Conservation (phyloP, 2,329 filamentous ascomycete species). For the Fusarium torreyae region DNA sequence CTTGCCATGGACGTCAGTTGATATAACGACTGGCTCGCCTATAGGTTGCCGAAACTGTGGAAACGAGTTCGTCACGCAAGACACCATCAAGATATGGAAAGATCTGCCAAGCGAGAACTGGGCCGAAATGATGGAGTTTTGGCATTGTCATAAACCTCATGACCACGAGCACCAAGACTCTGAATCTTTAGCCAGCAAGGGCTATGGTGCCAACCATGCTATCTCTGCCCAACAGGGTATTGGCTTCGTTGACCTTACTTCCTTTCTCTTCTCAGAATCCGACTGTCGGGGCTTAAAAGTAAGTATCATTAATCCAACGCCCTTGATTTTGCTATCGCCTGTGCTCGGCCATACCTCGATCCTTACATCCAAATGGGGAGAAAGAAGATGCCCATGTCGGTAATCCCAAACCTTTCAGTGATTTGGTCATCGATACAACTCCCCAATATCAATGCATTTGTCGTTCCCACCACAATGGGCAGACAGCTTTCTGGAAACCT, state of each 20-base stretch:
- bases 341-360: slow-evolving; percentile 12
- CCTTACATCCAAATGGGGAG: slow-evolving; percentile 52
- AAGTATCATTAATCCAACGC: slow-evolving; percentile 48
- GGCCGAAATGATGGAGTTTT: slow-evolving; percentile 99
- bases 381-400: slow-evolving; percentile 76
- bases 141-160: slow-evolving; percentile 97
- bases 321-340: slow-evolving; percentile 26
- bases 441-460: slow-evolving; percentile 68
- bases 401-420: slow-evolving; percentile 62
- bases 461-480: slow-evolving; percentile 47
- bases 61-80: slow-evolving; percentile 56
- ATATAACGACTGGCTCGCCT: slow-evolving; percentile 58
- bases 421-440: slow-evolving; percentile 78
- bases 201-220: slow-evolving; percentile 86
- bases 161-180: slow-evolving; percentile 64
- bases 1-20: slow-evolving; percentile 70
- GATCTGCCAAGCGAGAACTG: slow-evolving; percentile 96
- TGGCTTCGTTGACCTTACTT: slow-evolving; percentile 86
- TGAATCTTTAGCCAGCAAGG: slow-evolving; percentile 72
- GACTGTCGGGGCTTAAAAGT: slow-evolving; percentile 71
- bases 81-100: slow-evolving; percentile 77
- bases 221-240: slow-evolving; percentile 76
- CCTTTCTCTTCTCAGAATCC: slow-evolving; percentile 77
- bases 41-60: slow-evolving; percentile 62
- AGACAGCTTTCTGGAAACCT: slow-evolving; percentile 54